phyloP scores from a whole-genome alignment of 2,329 filamentous ascomycete species.

The Ophiobolus disseminans region DNA sequence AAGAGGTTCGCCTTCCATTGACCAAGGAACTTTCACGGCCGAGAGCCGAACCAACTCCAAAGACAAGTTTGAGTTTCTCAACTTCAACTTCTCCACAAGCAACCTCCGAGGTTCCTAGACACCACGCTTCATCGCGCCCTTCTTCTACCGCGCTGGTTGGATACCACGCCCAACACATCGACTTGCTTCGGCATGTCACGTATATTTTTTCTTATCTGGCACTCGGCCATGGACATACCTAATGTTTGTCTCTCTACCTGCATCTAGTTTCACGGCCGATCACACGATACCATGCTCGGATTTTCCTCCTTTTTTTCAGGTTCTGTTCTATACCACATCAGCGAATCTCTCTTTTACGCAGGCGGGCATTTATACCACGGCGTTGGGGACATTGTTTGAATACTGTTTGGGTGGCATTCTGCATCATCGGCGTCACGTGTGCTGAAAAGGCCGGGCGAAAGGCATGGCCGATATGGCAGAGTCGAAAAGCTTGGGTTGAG shows the following conservation, averaged over 20 bases:
- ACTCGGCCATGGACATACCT: conserved; percentile 27
- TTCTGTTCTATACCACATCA: conserved; percentile 48
- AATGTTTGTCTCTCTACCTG: conserved; percentile 31
- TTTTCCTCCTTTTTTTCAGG: conserved; percentile 32
- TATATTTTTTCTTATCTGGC: conserved; percentile 18
- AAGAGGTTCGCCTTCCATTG: conserved; percentile 35
- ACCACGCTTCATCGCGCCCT: conserved; percentile 27
- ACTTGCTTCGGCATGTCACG: conserved; percentile 10
- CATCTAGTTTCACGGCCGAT: conserved; percentile 32
- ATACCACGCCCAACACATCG: conserved; percentile 5
- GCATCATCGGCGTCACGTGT: conserved; percentile 13
- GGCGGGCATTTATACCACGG: no score
- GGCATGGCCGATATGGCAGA: no score
- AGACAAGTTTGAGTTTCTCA: conserved; percentile 49
- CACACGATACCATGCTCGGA: conserved; percentile 43
- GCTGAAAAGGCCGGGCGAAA: not conserved
- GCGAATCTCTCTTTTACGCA: conserved; percentile 70
- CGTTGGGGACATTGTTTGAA: conserved; percentile 58
- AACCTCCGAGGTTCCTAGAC: conserved; percentile 44
- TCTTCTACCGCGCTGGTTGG: conserved; percentile 16
- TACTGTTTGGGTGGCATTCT: conserved; percentile 6
- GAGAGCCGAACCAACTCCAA: conserved; percentile 42
- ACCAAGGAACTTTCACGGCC: conserved; percentile 33
- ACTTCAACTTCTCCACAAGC: conserved; percentile 44
- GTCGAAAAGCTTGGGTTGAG: conserved; percentile 2